Conservation (phyloP, 768 basidiomycete genomes). For the Hericium erinaceus region DNA sequence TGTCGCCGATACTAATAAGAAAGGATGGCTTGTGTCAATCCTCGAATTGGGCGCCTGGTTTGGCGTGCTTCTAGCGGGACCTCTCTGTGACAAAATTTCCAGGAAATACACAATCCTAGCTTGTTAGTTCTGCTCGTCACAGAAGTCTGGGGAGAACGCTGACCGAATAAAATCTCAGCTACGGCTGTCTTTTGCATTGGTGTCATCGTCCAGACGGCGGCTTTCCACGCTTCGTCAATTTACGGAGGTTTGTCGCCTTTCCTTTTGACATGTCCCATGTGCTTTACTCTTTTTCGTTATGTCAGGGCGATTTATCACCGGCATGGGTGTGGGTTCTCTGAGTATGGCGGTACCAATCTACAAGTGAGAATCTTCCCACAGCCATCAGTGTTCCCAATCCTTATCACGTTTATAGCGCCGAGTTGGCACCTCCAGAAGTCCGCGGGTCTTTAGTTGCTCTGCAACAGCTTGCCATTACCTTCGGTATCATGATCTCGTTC, state of each 20-base stretch:
- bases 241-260: slow-evolving; percentile 37
- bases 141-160: neutral
- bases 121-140: slow-evolving; percentile 26
- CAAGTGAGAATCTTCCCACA: slow-evolving; percentile 29
- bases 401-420: slow-evolving; percentile 21
- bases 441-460: slow-evolving; percentile 74
- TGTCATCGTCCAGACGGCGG: slow-evolving; percentile 64
- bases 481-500: slow-evolving; percentile 61
- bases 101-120: slow-evolving; percentile 64
- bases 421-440: slow-evolving; percentile 72
- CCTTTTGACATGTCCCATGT: neutral
- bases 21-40: slow-evolving; percentile 70
- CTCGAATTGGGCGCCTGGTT: slow-evolving; percentile 71
- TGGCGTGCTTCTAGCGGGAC: slow-evolving; percentile 65
- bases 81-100: slow-evolving; percentile 62
- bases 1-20: slow-evolving; percentile 38
- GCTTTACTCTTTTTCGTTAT: neutral
- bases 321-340: slow-evolving; percentile 72
- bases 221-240: slow-evolving; percentile 48
- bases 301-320: slow-evolving; percentile 58
- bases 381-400: neutral
- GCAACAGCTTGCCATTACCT: slow-evolving; percentile 76
- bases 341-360: slow-evolving; percentile 81
- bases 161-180: slow-evolving; percentile 8
- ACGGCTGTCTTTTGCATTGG: slow-evolving; percentile 34